A percentile compares a stretch with the other conserved stretches of the same genome.
Conservation (phyloP, 345 rosid species). For the Corchorus olitorius region DNA sequence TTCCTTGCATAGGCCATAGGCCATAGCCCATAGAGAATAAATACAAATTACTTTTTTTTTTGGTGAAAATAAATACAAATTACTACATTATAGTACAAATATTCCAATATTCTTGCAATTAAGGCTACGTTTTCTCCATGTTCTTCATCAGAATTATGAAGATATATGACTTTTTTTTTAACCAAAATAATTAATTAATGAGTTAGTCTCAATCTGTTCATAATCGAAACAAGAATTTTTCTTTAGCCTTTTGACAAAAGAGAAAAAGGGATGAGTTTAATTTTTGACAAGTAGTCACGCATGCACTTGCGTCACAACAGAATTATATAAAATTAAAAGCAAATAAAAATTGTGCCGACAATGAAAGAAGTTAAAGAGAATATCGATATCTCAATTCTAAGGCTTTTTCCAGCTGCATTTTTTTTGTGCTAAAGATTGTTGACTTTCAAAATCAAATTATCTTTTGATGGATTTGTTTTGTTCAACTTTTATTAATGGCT, state of each 20-base stretch:
- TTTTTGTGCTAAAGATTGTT: background rate
- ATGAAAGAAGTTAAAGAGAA: background rate
- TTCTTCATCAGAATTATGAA: no score
- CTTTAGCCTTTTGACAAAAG: background rate
- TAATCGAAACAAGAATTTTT: background rate
- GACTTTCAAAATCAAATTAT: background rate
- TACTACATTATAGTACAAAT: no score
- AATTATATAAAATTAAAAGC: background rate
- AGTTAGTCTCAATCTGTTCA: background rate
- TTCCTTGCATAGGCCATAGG: no score
- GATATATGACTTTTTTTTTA: background rate
- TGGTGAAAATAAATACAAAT: no score
- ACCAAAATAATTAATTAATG: background rate
- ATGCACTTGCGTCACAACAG: slow-evolving; percentile 1
- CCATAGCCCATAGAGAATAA: no score
- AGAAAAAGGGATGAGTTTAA: no score
- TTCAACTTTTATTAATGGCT: background rate
- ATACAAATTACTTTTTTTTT: no score
- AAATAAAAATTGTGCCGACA: background rate
- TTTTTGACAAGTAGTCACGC: background rate
- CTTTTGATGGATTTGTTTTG: background rate
- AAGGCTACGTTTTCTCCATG: no score
- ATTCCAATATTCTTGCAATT: no score
- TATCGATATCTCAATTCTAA: no score
- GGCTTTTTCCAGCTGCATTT: slow-evolving; percentile 6